Conservation (phyloP, 129 eudicot species). For the Rutidosis leptorrhynchoides region DNA sequence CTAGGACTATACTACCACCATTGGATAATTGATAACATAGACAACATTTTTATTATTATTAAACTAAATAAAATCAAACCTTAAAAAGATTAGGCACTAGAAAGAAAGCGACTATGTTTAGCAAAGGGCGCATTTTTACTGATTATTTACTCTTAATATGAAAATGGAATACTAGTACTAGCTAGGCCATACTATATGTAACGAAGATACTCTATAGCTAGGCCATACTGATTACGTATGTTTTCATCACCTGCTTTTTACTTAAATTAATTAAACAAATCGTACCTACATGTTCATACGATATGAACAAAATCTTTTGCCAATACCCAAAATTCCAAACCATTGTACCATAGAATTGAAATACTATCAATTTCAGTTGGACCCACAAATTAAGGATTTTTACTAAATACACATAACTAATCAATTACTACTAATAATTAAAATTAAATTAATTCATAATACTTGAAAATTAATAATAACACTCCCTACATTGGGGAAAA, state of each 20-base stretch:
- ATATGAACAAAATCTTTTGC: slow-evolving; percentile 28
- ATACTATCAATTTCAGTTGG: no score
- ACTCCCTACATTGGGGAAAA: slow-evolving; percentile 19
- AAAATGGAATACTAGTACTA: slow-evolving; percentile 3
- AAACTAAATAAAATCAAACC: not conserved
- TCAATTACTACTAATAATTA: no score
- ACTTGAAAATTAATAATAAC: slow-evolving; percentile 22
- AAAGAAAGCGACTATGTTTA: slow-evolving; percentile 12
- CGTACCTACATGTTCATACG: slow-evolving; percentile 23
- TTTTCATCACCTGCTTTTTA: slow-evolving; percentile 19
- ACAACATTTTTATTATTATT: not conserved
- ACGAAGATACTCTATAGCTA: not conserved
- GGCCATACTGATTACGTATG: slow-evolving; percentile 18
- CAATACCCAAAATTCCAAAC: slow-evolving; percentile 22
- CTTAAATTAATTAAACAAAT: not conserved
- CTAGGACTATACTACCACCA: not conserved
- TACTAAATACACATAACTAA: no score
- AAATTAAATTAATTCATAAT: slow-evolving; percentile 27
- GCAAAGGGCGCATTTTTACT: not conserved
- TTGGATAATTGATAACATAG: not conserved
- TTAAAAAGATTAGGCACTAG: not conserved
- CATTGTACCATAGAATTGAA: slow-evolving; percentile 14
- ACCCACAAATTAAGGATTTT: no score
- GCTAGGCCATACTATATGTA: slow-evolving; percentile 1
- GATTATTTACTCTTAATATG: not conserved